Base-by-base conservation (phyloP, 805 yeast genomes). In the Yarrowia keelungensis region DNA sequence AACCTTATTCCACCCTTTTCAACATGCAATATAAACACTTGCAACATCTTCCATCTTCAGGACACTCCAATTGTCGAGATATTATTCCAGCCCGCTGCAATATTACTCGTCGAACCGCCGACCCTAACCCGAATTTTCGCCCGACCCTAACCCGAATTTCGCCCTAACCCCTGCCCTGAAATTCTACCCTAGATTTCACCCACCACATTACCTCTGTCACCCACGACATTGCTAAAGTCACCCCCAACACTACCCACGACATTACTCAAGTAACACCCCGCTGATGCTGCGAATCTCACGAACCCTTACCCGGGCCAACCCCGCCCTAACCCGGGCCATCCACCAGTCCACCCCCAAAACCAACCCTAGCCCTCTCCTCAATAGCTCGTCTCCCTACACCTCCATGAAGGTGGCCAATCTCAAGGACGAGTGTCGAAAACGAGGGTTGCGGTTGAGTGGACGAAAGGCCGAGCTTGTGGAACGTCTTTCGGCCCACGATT, bases 381-480 rank as follows among this genome's bases (percentile, higher is more conserved):
- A 71, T 8, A 62, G 41, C 35, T 71, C 74, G 19, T 65, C 74
- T 16, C 75, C 75, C 56, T 77, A 74, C 70, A 61, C 75, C 32
- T 71, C 75, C 10, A 83, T 87, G 85, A 85, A 85, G 51, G 78
- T 87, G 47, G 83, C 84, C 67, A 81, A 85, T 1, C 80, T 88
- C 72, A 87, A 85, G 74, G 76, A 75, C 66, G 91, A 88, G 74
- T 87, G 91, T 75, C 84, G 84, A 69, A 79, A 78, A 69, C 82
- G 88, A 70, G 90, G 90, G 0, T 76, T 88, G 70, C 86, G 84
- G 72, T 83, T 87, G 0, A 78, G 85, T n/a, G 92, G 92, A 14
- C 81, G 81, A 62, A 88, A 88, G 73, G 76, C 82, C 10, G 91
- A 88, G 39, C 77, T 88, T 32, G 80, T 87, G 35, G 81, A 75